phyloP scores from a whole-genome alignment of 352 stramenopile species.

The Blastocystis sp. region DNA sequence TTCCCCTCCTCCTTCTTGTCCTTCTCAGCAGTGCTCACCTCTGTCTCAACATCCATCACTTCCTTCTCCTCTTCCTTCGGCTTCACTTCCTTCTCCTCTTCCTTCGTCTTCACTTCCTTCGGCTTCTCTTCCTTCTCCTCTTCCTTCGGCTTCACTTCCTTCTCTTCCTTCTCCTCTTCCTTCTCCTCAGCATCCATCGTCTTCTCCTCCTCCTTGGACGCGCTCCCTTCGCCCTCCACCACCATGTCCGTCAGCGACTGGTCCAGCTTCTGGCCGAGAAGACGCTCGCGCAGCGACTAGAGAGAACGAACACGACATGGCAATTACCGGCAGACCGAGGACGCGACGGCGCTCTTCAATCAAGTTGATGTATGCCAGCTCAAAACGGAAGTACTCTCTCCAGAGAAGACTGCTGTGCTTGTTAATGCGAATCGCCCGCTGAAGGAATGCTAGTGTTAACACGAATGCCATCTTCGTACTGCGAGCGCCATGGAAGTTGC shows the following conservation, averaged over 20 bases:
- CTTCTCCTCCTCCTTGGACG: neutral
- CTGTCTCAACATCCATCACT: neutral
- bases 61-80: neutral
- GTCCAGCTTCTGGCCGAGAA: constrained; percentile 44
- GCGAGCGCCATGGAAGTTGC: constrained; percentile 27
- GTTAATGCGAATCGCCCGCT: constrained; percentile 65
- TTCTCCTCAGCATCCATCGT: neutral
- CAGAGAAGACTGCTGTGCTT: constrained; percentile 58
- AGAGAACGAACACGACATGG: neutral
- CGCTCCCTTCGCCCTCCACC: neutral
- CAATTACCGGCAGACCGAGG: constrained; percentile 42
- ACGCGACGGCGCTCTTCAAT: constrained; percentile 58
- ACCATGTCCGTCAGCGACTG: neutral
- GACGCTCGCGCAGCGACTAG: constrained; percentile 30
- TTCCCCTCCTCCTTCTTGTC: neutral
- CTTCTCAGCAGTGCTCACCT: neutral
- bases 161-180: neutral
- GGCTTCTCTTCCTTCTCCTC: too few relatives aligned
- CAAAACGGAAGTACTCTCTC: constrained; percentile 67
- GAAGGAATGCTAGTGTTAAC: constrained; percentile 32
- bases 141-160: too few relatives aligned
- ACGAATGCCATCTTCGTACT: neutral
- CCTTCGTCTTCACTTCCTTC: too few relatives aligned
- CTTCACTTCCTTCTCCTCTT: constrained; percentile 1
- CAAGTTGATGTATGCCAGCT: constrained; percentile 60